These are phyloP conservation scores for Ganoderma leucocontextum DNA, from an alignment of 1,284 basidiomycete species.

Conservation along the genomic window DNA sequence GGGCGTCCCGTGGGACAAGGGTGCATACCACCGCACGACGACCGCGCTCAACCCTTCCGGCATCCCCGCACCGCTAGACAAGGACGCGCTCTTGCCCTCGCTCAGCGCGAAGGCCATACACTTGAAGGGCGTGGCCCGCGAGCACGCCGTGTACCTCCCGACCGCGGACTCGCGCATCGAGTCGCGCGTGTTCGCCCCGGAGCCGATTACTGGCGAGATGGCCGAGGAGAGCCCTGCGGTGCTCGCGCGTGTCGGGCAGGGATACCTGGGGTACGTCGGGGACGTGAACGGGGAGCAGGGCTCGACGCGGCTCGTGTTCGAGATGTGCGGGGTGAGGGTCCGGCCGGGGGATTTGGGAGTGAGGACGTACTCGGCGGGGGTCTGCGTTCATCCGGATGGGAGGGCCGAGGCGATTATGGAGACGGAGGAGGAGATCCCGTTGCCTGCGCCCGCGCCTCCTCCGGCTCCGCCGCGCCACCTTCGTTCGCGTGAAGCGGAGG, in stretches of 20 bases:
- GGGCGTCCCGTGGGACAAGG: constrained; percentile 29
- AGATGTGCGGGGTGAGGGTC: constrained; percentile 34
- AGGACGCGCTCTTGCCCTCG: constrained; percentile 22
- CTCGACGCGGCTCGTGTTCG: constrained; percentile 26
- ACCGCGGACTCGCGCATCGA: constrained; percentile 25
- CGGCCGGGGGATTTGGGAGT: constrained; percentile 31
- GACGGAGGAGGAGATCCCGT: background rate
- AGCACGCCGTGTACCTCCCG: constrained; percentile 30
- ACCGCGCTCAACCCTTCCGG: constrained; percentile 31
- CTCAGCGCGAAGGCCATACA: constrained; percentile 33
- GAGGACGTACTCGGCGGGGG: background rate
- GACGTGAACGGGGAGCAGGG: constrained; percentile 35
- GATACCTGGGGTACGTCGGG: constrained; percentile 33
- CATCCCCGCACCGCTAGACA: constrained; percentile 25
- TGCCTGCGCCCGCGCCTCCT: background rate
- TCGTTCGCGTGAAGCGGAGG: background rate
- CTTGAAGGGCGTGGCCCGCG: constrained; percentile 26
- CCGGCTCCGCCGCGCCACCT: background rate
- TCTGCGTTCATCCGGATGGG: background rate
- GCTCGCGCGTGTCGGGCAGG: constrained; percentile 29
- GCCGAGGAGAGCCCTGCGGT: constrained; percentile 30
- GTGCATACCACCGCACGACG: constrained; percentile 32
- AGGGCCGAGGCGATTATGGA: constrained; percentile 1
- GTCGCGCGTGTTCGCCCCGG: constrained; percentile 23
- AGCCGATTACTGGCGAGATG: constrained; percentile 14